A percentile compares a stretch with the other conserved stretches of the same genome.
Evolutionary conservation across 2,329 filamentous ascomycete genomes (phyloP).

Genomic region (Periconia sp.): DNA sequence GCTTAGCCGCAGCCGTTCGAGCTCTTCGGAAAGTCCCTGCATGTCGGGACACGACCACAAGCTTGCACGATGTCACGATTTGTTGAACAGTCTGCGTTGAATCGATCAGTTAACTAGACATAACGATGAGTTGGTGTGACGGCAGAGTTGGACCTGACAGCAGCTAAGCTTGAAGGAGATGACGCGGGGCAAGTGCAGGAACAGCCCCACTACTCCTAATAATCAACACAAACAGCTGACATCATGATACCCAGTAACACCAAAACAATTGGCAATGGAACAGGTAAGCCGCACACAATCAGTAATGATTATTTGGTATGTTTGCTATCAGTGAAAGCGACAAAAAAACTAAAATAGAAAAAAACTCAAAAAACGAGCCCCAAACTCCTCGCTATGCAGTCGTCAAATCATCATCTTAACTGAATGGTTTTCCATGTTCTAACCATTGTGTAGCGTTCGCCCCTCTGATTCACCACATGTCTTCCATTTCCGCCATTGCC

Average conservation of each 20-base stretch:
- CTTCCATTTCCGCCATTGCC: conserved; percentile 43
- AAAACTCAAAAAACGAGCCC: too few species aligned
- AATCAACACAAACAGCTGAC: background rate
- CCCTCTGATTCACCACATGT: conserved; percentile 16
- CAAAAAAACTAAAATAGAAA: background rate
- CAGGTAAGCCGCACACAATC: too few species aligned
- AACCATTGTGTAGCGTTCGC: background rate
- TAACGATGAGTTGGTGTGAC: background rate
- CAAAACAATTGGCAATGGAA: background rate
- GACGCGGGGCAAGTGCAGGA: conserved; percentile 1
- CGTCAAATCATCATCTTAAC: background rate
- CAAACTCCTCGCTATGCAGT: conserved; percentile 20
- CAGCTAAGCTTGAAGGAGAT: background rate
- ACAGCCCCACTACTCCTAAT: background rate
- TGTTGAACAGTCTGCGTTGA: background rate
- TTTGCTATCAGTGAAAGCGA: background rate
- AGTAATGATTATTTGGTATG: too few species aligned
- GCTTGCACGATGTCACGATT: background rate
- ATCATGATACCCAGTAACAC: background rate
- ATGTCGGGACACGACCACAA: conserved; percentile 18
- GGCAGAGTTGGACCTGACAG: conserved; percentile 1
- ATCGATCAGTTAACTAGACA: background rate
- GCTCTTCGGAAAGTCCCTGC: conserved; percentile 50
- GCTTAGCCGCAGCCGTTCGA: conserved; percentile 55
- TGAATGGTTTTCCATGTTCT: background rate